These are phyloP conservation scores for Suhomyces ambrosiae DNA, from an alignment of 1,139 yeast genomes.

Conservation along the genomic window DNA sequence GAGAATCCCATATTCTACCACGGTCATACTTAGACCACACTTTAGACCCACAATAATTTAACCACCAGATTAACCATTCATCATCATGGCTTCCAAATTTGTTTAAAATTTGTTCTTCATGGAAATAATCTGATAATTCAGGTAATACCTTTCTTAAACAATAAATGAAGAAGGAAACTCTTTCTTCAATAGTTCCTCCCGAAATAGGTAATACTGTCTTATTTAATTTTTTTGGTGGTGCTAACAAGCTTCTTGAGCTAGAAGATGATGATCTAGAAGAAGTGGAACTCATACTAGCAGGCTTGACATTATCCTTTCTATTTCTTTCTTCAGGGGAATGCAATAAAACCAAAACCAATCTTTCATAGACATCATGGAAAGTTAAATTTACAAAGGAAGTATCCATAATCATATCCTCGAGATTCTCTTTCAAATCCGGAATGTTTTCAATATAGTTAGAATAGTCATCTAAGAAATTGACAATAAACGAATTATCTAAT, in stretches of 20 bases:
- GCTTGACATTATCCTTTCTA: conserved; percentile 5
- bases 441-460: conserved; percentile 46
- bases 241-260: conserved; percentile 5
- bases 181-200: conserved; percentile 70
- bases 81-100: conserved; percentile 69
- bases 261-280: conserved; percentile 10
- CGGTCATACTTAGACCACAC: conserved; percentile 81
- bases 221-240: conserved; percentile 25
- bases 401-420: conserved; percentile 32
- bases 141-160: conserved; percentile 67
- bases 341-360: conserved; percentile 71
- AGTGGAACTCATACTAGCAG: background rate
- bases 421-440: conserved; percentile 30
- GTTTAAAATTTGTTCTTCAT: conserved; percentile 75
- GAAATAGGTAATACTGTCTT: conserved; percentile 49
- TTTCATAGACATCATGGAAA: conserved; percentile 72
- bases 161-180: conserved; percentile 73
- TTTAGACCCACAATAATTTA: conserved; percentile 88
- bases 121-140: conserved; percentile 73
- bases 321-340: conserved; percentile 61
- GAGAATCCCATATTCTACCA: conserved; percentile 86
- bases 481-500: conserved; percentile 29
- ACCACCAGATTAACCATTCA: conserved; percentile 95
- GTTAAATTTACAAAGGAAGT: conserved; percentile 40
- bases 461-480: conserved; percentile 51